Evolutionary conservation across 441 rosid genomes (phyloP).

Genomic region (Lepidium campestre): DNA sequence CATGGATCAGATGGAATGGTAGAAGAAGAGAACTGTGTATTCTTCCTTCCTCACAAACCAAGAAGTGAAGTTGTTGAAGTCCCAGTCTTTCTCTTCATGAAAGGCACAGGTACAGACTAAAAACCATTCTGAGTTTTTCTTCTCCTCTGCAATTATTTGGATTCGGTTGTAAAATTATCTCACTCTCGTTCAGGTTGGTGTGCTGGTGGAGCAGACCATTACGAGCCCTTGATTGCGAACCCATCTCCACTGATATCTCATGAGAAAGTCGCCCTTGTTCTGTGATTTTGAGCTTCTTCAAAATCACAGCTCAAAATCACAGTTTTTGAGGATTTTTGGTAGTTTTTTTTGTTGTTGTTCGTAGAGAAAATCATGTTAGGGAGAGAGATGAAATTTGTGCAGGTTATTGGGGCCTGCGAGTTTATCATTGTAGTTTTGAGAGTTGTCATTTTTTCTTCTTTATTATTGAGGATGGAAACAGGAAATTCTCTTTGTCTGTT

Average conservation of each 20-base stretch:
- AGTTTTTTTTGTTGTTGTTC: constrained; percentile 10
- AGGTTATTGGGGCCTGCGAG: constrained; percentile 20
- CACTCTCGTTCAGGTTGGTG: constrained; percentile 90
- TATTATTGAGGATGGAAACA: not conserved
- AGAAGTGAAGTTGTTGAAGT: constrained; percentile 69
- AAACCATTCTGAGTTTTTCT: not conserved
- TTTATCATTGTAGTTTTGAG: constrained; percentile 3
- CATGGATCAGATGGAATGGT: constrained; percentile 97
- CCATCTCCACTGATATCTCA: constrained; percentile 60
- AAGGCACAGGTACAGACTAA: constrained; percentile 75
- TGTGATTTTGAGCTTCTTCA: constrained; percentile 32
- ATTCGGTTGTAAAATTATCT: not conserved
- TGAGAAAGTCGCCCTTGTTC: constrained; percentile 83
- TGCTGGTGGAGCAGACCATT: constrained; percentile 96
- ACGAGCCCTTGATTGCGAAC: constrained; percentile 84
- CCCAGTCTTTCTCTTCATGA: constrained; percentile 88
- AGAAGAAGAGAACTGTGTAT: constrained; percentile 89
- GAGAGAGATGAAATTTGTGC: constrained; percentile 13
- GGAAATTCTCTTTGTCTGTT: not conserved
- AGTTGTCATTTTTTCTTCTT: constrained; percentile 7
- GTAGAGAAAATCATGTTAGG: constrained; percentile 15
- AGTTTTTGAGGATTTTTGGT: constrained; percentile 31
- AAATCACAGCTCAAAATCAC: constrained; percentile 6
- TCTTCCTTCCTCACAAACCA: constrained; percentile 94
- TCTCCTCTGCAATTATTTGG: not conserved